A percentile compares a stretch with the other conserved stretches of the same genome.
Evolutionary conservation across 1,139 yeast genomes (phyloP).

Genomic region (Yamadazyma triangularis): DNA sequence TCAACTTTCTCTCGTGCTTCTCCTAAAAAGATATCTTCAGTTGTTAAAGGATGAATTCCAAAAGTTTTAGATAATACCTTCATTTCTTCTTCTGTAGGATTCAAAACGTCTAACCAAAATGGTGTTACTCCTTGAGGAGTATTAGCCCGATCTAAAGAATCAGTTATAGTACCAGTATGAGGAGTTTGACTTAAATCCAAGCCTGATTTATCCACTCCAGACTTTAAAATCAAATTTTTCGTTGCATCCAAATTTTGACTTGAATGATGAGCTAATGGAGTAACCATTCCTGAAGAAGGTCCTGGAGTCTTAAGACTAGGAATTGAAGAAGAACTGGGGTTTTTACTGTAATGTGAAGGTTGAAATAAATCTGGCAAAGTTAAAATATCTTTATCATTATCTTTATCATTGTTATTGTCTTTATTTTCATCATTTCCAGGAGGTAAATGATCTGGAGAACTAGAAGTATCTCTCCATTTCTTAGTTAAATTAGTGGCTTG

Average conservation of each 20-base stretch:
- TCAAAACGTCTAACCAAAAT: slow-evolving; percentile 88
- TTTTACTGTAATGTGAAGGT: slow-evolving; percentile 19
- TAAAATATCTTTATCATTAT: slow-evolving; percentile 5
- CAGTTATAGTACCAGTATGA: slow-evolving; percentile 14
- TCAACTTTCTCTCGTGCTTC: slow-evolving; percentile 96
- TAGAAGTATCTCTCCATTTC: slow-evolving; percentile 17
- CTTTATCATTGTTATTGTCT: no score
- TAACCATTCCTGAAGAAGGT: no score
- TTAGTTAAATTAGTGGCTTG: slow-evolving; percentile 8
- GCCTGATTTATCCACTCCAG: background rate
- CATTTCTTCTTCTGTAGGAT: slow-evolving; percentile 97
- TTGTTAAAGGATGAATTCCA: slow-evolving; percentile 92
- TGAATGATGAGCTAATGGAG: background rate
- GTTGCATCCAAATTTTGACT: background rate
- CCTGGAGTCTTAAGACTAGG: slow-evolving; percentile 1
- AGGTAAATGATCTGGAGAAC: slow-evolving; percentile 5
- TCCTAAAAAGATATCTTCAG: slow-evolving; percentile 91
- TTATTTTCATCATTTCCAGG: no score
- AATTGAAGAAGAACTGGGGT: slow-evolving; percentile 1
- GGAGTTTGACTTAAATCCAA: slow-evolving; percentile 6
- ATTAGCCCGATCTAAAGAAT: slow-evolving; percentile 2
- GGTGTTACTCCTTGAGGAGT: slow-evolving; percentile 29
- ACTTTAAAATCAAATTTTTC: no score
- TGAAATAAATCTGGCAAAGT: slow-evolving; percentile 27
- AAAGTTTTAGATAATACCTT: slow-evolving; percentile 85